Evolutionary conservation across 2,329 filamentous ascomycete genomes (phyloP).

Genomic region (Exophiala phaeomuriformis): DNA sequence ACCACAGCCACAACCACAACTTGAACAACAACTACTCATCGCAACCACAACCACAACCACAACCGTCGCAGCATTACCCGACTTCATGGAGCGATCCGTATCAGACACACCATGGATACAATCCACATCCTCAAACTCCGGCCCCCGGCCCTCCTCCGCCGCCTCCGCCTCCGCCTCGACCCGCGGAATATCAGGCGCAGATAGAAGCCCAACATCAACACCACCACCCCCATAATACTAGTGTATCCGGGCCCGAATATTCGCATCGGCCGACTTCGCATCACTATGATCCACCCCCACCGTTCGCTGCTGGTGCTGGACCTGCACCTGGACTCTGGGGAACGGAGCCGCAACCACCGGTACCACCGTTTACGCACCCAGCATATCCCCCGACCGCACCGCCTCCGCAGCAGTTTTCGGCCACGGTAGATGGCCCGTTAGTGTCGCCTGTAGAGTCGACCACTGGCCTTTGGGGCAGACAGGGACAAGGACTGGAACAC

Average conservation of each 20-base stretch:
- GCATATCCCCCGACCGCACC: constrained; percentile 15
- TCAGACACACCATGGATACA: background rate
- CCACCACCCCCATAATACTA: constrained; percentile 10
- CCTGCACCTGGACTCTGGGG: no score
- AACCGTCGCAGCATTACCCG: constrained; percentile 15
- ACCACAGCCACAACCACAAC: constrained; percentile 9
- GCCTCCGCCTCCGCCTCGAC: constrained; percentile 36
- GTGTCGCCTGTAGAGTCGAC: constrained; percentile 24
- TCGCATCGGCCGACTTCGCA: constrained; percentile 30
- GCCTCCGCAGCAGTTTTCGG: constrained; percentile 7
- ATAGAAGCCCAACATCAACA: constrained; percentile 27
- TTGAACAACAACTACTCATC: constrained; percentile 9
- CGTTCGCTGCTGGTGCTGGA: constrained; percentile 16
- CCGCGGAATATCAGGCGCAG: constrained; percentile 34
- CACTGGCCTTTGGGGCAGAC: constrained; percentile 8
- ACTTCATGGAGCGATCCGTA: constrained; percentile 23
- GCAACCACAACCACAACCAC: constrained; percentile 5
- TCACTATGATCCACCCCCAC: constrained; percentile 30
- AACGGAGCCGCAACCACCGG: background rate
- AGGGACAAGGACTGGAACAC: constrained; percentile 13
- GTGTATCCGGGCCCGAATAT: constrained; percentile 22
- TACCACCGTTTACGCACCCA: constrained; percentile 5
- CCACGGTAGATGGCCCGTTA: constrained; percentile 15
- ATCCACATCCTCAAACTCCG: constrained; percentile 20
- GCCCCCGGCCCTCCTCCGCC: constrained; percentile 30